Base-by-base conservation (phyloP, 257 asterid genomes). In the Solanum gandarillasii region DNA sequence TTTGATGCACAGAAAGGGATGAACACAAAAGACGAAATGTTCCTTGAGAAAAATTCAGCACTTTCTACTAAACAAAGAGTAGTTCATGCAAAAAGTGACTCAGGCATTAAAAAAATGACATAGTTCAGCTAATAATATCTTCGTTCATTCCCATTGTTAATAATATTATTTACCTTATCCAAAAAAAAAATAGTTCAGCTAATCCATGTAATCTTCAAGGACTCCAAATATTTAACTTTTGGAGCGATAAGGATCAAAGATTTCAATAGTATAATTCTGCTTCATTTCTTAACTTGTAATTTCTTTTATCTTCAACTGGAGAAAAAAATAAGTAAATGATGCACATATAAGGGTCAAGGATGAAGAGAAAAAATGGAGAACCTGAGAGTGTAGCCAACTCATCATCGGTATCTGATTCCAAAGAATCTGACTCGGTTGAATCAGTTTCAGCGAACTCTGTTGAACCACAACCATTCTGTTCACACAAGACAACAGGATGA, bases 391-490 rank as follows among this genome's bases (percentile, higher is more conserved):
- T 93, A 88, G 90, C 90, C 94, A 94, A 87, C 29, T 94, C 95
- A 7, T 92, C 98, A 91, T 96, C 98, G 34, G 97, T 91, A 91
- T 95, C 99, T 4, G 98, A 95, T 79, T 95, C 98, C 89, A 89
- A 73, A 84, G 98, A 94, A 92, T 96, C 98, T 23, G 98, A 91
- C 88, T 93, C 98, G 18, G 97, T 94, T 91, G 98, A 93, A 93
- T 97, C 99, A 32, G 99, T 97, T 92, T 96, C 99, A 70, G 99
- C 95, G 90, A 94, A 97, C 91, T 97, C 99, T 10, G 96, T 92
- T 79, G 98, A 94, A 14, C 92, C 98, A 74, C 95, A 93, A 79
- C 90, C 90, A 84, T 88, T 94, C 88, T 94, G 95, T 89, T 93
- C 96, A 85, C 93, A 93, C 81, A 78, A 86, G 88, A 89, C 95